These are phyloP conservation scores for Liriodendron chinense DNA, from an alignment of 164 flowering plant species.

Conservation along the genomic window DNA sequence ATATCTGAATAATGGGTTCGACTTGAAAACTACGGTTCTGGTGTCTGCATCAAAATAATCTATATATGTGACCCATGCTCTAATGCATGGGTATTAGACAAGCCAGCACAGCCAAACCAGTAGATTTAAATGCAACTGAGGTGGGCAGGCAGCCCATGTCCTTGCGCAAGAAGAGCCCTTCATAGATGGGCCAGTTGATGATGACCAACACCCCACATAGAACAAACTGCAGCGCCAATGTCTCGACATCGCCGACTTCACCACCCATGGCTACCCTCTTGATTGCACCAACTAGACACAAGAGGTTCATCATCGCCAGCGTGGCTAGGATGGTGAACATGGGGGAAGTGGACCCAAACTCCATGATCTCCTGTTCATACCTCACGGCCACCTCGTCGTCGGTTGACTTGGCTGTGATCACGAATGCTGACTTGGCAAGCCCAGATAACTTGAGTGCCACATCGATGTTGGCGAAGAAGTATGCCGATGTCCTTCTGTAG, in stretches of 20 bases:
- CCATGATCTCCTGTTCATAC: conserved; percentile 60
- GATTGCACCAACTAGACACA: conserved; percentile 34
- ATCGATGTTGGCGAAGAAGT: conserved; percentile 49
- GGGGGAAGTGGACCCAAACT: conserved; percentile 58
- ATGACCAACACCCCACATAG: conserved; percentile 41
- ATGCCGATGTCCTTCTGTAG: conserved; percentile 54
- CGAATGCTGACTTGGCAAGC: conserved; percentile 33
- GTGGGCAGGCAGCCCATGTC: conserved; percentile 68
- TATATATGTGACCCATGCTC: neutral
- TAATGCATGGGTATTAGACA: no score
- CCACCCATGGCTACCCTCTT: conserved; percentile 14
- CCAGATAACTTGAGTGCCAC: conserved; percentile 38
- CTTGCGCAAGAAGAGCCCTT: conserved; percentile 56
- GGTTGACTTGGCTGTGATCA: conserved; percentile 48
- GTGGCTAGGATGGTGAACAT: conserved; percentile 55
- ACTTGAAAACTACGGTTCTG: neutral
- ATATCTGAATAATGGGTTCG: neutral
- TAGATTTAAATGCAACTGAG: conserved; percentile 40
- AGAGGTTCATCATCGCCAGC: conserved; percentile 52
- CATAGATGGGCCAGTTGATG: conserved; percentile 55
- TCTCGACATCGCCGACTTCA: conserved; percentile 4
- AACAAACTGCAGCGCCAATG: conserved; percentile 40
- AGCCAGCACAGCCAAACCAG: conserved; percentile 31
- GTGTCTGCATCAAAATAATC: neutral
- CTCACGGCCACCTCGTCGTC: conserved; percentile 47